Percentiles rank a stretch among this genome's conserved stretches.
These are phyloP conservation scores for Zelonia costaricensis DNA, from an alignment of 208 protist species.

Conservation along the genomic window DNA sequence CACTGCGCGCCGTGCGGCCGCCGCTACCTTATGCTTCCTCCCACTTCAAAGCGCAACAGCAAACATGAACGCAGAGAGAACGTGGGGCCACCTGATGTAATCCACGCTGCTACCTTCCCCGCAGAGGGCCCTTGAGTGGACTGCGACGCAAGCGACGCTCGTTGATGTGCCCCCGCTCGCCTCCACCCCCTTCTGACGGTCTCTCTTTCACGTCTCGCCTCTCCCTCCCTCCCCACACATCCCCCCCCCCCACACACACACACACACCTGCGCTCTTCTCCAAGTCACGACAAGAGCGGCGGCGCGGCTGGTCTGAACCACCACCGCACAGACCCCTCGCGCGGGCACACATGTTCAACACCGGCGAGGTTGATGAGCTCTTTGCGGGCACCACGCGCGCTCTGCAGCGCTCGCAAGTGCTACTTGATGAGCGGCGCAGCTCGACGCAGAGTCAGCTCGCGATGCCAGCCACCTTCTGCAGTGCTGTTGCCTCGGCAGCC, in stretches of 20 bases:
- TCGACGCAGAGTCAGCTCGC: background rate
- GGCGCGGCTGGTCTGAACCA: background rate
- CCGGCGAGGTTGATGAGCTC: conserved; percentile 52
- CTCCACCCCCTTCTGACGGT: conserved; percentile 4
- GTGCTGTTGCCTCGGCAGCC: background rate
- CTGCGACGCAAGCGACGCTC: too few species aligned
- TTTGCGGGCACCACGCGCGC: conserved; percentile 35
- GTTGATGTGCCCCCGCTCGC: too few species aligned
- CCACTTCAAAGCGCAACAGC: too few species aligned
- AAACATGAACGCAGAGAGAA: too few species aligned
- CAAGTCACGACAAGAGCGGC: too few species aligned
- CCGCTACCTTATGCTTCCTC: too few species aligned
- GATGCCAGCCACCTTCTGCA: conserved; percentile 15
- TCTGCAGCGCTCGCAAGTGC: conserved; percentile 51
- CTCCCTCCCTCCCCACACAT: background rate
- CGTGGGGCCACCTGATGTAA: too few species aligned
- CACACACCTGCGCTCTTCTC: background rate
- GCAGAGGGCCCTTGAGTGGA: too few species aligned
- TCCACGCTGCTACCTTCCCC: too few species aligned
- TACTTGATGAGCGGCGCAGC: conserved; percentile 48
- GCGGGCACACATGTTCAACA: conserved; percentile 41
- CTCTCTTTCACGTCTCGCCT: conserved; percentile 14
- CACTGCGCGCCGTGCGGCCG: too few species aligned
- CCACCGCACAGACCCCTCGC: background rate
- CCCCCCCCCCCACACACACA: background rate